Evolutionary conservation across 1,284 basidiomycete species (phyloP).

Genomic region (Leccinum insigne): DNA sequence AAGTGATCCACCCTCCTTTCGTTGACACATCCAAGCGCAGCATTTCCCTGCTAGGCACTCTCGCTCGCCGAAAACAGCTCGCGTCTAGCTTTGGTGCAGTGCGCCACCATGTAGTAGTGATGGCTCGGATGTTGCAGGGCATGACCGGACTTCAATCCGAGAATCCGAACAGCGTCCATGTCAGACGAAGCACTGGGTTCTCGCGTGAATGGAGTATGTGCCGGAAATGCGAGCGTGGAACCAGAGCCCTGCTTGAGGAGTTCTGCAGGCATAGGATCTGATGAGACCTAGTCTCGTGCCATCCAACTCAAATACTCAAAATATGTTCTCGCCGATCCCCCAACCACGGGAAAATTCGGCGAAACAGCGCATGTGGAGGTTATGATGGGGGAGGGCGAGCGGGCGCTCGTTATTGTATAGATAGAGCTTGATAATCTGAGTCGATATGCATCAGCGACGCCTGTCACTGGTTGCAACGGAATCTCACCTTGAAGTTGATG

Average conservation of each 20-base stretch:
- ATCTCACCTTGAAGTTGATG: neutral
- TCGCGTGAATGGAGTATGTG: too few relatives aligned
- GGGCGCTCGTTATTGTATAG: neutral
- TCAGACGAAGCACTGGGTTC: neutral
- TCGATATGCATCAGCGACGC: neutral
- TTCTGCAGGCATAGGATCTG: neutral
- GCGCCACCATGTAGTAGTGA: too few relatives aligned
- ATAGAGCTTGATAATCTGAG: neutral
- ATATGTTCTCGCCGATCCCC: neutral
- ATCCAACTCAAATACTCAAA: neutral
- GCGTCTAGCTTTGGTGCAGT: too few relatives aligned
- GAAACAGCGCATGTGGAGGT: neutral
- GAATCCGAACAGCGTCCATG: neutral
- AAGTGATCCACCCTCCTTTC: too few relatives aligned
- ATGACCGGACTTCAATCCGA: too few relatives aligned
- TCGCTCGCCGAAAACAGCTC: neutral
- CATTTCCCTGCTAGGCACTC: neutral
- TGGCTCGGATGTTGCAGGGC: too few relatives aligned
- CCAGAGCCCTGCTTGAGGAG: neutral
- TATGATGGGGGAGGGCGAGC: neutral
- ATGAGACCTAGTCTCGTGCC: neutral
- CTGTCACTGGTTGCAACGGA: neutral
- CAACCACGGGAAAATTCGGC: neutral
- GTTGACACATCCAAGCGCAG: too few relatives aligned
- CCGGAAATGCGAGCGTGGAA: too few relatives aligned